A percentile compares a stretch with the other conserved stretches of the same genome.
Conservation (phyloP, 768 basidiomycete genomes). For the Boletus vinaceobasis region DNA sequence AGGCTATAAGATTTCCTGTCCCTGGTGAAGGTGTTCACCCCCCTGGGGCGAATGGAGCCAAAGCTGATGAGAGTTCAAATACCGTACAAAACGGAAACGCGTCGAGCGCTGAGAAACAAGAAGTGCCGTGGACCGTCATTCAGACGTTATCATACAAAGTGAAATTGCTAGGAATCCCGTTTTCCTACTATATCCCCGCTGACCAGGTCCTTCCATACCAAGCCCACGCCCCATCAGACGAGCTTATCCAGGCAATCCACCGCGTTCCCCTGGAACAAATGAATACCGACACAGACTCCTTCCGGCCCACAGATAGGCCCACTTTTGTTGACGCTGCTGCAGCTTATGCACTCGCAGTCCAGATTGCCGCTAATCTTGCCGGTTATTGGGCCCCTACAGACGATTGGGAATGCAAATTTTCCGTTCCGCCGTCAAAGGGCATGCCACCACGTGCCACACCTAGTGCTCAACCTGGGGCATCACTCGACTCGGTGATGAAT, state of each 20-base stretch:
- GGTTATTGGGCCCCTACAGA: conserved; percentile 71
- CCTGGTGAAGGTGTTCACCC: not conserved
- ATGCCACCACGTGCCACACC: conserved; percentile 1
- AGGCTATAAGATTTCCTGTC: conserved; percentile 33
- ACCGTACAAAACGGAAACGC: conserved; percentile 8
- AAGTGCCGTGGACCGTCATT: conserved; percentile 52
- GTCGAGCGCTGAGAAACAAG: conserved; percentile 10
- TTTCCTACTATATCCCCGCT: conserved; percentile 48
- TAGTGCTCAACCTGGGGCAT: conserved; percentile 13
- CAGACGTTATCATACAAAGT: conserved; percentile 67
- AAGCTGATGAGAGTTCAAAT: not conserved
- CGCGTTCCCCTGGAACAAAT: conserved; percentile 41
- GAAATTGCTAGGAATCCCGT: conserved; percentile 58
- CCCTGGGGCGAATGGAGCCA: conserved; percentile 7
- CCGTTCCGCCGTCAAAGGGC: conserved; percentile 31
- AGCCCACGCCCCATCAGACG: conserved; percentile 53
- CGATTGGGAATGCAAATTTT: conserved; percentile 61
- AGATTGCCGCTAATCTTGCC: conserved; percentile 63
- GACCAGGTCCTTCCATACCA: conserved; percentile 71
- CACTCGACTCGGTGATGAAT: conserved; percentile 45
- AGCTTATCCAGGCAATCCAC: conserved; percentile 50
- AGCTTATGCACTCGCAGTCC: conserved; percentile 67
- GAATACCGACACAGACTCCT: conserved; percentile 44
- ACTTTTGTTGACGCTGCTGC: conserved; percentile 52
- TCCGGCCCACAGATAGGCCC: conserved; percentile 43